phyloP scores from a whole-genome alignment of 2,329 filamentous ascomycete species.

The Septoria linicola region DNA sequence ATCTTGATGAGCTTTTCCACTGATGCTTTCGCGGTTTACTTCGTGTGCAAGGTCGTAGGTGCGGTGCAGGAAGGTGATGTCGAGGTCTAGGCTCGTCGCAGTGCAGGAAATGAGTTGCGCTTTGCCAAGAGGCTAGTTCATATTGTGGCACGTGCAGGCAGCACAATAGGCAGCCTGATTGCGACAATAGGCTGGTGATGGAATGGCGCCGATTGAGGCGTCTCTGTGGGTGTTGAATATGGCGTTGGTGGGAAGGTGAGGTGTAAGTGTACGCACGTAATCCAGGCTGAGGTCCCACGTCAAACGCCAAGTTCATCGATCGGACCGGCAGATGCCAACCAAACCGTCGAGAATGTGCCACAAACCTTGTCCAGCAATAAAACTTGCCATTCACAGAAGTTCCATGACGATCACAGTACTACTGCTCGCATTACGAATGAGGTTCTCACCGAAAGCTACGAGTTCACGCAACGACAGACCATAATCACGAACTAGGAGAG shows the following conservation, averaged over 20 bases:
- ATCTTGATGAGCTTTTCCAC: too few species aligned
- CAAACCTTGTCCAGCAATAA: constrained; percentile 18
- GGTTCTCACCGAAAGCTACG: background rate
- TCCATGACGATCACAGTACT: background rate
- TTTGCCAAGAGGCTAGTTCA: constrained; percentile 7
- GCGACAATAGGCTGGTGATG: background rate
- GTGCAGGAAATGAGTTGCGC: constrained; percentile 4
- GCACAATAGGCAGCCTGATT: background rate
- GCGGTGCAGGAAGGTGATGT: background rate
- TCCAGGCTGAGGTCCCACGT: constrained; percentile 8
- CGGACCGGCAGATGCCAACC: constrained; percentile 12
- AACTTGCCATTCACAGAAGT: constrained; percentile 8
- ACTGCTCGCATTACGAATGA: background rate
- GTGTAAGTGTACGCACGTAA: background rate
- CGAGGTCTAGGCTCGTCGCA: constrained; percentile 1
- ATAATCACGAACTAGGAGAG: background rate
- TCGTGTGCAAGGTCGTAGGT: background rate
- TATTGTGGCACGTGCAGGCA: constrained; percentile 12
- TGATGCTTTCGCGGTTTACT: too few species aligned
- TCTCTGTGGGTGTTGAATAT: background rate
- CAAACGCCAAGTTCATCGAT: constrained; percentile 16
- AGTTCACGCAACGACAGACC: background rate
- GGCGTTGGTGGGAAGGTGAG: background rate
- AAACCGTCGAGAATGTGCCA: constrained; percentile 16
- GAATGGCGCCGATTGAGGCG: background rate